phyloP scores from a whole-genome alignment of 768 basidiomycete species.

The Auricularia heimuer region DNA sequence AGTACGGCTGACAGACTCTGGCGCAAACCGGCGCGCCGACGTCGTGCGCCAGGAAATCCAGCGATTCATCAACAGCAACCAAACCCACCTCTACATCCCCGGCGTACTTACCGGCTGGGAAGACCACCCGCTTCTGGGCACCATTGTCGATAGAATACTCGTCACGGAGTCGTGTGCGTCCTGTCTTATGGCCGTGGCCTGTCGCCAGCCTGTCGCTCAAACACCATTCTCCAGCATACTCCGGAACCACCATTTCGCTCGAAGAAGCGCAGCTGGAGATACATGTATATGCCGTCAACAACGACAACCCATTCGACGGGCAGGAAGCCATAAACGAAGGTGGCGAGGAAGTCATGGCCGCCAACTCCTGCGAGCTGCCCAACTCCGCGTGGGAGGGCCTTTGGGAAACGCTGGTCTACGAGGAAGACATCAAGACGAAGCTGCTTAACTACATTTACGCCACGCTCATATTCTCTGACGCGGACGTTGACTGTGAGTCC shows the following conservation, averaged over 20 bases:
- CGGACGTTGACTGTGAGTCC: slow-evolving; percentile 67
- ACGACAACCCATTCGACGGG: slow-evolving; percentile 59
- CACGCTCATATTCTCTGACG: slow-evolving; percentile 86
- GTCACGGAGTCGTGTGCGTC: slow-evolving; percentile 45
- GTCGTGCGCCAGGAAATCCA: slow-evolving; percentile 57
- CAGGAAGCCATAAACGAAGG: slow-evolving; percentile 45
- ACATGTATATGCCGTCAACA: slow-evolving; percentile 79
- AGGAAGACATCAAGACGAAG: slow-evolving; percentile 72
- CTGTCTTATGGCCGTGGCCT: neutral
- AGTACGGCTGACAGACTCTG: slow-evolving; percentile 54
- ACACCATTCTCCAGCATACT: slow-evolving; percentile 42
- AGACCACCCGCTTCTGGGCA: slow-evolving; percentile 54
- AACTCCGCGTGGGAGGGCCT: slow-evolving; percentile 77
- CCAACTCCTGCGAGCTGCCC: slow-evolving; percentile 83
- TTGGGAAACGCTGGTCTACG: slow-evolving; percentile 89
- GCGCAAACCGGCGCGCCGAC: slow-evolving; percentile 66
- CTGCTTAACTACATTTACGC: slow-evolving; percentile 92
- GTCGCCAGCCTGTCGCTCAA: neutral
- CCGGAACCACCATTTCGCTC: slow-evolving; percentile 39
- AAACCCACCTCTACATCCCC: slow-evolving; percentile 58
- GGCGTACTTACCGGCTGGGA: slow-evolving; percentile 74
- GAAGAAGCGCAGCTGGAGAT: slow-evolving; percentile 60
- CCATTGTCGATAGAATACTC: slow-evolving; percentile 67
- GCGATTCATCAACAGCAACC: slow-evolving; percentile 43
- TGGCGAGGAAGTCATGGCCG: slow-evolving; percentile 75